These are phyloP conservation scores for Phytopythium mirpurense DNA, from an alignment of 352 stramenopile genomes.

Conservation along the genomic window DNA sequence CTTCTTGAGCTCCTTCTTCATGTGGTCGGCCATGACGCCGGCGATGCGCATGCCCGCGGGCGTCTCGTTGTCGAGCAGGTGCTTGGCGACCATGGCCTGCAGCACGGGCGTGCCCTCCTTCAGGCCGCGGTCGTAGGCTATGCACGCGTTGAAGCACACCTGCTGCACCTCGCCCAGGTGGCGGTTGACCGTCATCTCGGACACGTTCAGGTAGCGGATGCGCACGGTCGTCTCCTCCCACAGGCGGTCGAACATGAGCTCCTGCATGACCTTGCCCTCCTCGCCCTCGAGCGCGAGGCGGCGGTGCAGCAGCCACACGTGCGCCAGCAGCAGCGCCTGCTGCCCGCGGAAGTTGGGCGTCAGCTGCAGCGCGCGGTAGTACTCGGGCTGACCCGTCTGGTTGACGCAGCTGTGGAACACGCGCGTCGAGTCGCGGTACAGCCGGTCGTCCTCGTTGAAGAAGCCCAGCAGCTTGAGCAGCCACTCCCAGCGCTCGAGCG, in stretches of 20 bases:
- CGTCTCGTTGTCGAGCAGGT: conserved; percentile 73
- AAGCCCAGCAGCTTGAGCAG: conserved; percentile 81
- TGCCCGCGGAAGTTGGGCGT: conserved; percentile 87
- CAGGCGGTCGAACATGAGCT: conserved; percentile 95
- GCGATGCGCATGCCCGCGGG: conserved; percentile 48
- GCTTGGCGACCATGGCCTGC: conserved; percentile 60
- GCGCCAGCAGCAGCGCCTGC: conserved; percentile 91
- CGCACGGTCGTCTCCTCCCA: conserved; percentile 94
- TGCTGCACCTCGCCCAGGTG: conserved; percentile 95
- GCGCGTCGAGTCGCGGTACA: conserved; percentile 66
- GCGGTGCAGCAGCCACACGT: conserved; percentile 96
- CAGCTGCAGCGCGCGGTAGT: conserved; percentile 63
- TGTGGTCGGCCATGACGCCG: conserved; percentile 55
- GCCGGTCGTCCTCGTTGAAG: conserved; percentile 80
- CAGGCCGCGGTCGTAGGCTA: conserved; percentile 91
- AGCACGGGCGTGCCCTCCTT: conserved; percentile 50
- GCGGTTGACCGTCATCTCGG: conserved; percentile 95
- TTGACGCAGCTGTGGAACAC: conserved; percentile 86
- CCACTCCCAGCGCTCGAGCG: conserved; percentile 75
- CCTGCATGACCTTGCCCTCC: conserved; percentile 86
- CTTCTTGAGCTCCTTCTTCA: conserved; percentile 79
- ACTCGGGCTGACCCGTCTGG: conserved; percentile 64
- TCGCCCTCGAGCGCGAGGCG: conserved; percentile 82
- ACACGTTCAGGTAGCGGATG: conserved; percentile 91
- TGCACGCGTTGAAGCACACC: conserved; percentile 91